Base-by-base conservation (phyloP, 306 rosid genomes). In the Betula pendula region DNA sequence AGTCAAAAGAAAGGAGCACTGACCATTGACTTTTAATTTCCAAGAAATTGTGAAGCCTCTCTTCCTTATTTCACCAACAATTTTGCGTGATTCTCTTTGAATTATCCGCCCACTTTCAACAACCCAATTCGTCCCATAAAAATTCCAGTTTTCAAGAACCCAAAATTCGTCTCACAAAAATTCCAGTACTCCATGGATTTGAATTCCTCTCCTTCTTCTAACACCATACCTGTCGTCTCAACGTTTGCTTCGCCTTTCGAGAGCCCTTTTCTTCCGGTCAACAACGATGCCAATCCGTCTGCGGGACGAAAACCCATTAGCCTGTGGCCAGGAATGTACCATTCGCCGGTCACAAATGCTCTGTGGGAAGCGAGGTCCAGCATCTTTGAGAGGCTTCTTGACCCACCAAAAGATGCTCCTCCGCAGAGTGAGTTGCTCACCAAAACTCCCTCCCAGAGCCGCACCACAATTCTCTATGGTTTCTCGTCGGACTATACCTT, bases 311-410 rank as follows among this genome's bases (percentile, higher is more conserved):
- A 88, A 74, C 97, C 97, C 31, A 90, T 90, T 33, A 82, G 77
- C 25, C 20, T 92, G 52, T 95, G 98, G 98, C 97, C 97, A 0
- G 99, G 97, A 67, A 92, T 92, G 94, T 91, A 88, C 89, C 98
- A 90, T 71, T 95, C 99, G 10, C 97, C 99, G 24, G 99, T 95
- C 49, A 92, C 99, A 1, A 79, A 91, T 7, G 99, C 99, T 2
- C 81, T 95, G 8, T 95, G 99, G 99, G 96, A 92, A 58, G 97
- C 97, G 0, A 81, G 98, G 84, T 67, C 79, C 1, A 81, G 81
- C 15, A 90, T 88, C 44, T 90, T 92, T 42, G 98, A 90, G 84
- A 82, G 87, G 77, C 87, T 92, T 59, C 84, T 90, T 16, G 94
- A 95, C 80, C 94, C 96, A 29, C 97, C 96, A 0, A 83, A 81